Evolutionary conservation across 139 green algal species (phyloP), one percentile per base, ranked within the genome.

Genomic region (Axilococcus clingmanii): DNA sequence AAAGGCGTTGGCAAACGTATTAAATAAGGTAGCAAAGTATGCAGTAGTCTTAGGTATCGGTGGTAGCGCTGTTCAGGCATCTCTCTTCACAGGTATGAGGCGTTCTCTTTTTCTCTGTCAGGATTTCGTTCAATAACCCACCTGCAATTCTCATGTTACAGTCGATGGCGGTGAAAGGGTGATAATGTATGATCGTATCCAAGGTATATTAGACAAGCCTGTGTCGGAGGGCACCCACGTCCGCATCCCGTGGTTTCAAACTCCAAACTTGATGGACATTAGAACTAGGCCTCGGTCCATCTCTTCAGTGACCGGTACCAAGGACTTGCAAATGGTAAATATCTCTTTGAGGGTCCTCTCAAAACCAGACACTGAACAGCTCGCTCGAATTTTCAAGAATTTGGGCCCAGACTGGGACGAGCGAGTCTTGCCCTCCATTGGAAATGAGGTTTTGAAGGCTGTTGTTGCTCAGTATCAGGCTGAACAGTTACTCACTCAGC

Each of bases 321-420:
- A 98, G 63, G 91, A 98, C 66, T 74, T 98, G 37, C 91, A 98
- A 75, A 98, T 97, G 89, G 91, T 98, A 6, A 98, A 98, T 78
- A 90, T 98, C 79, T 92, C 79, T 14, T 69, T 98, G 36, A 73
- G 91, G 7, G 80, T 98, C 27, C 71, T 98, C 29, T 94, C 83
- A 42, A 96, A 93, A 72, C 93, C 93, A 2, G 69, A 89, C 17
- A 68, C 85, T 40, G 49, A 79, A 5, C 56, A 66, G 37, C 73
- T 99, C 22, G 46, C 92, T 0, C 58, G 52, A 16, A 97, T 97
- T 41, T 97, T 87, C 69, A 80, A 87, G 73, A 91, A 68, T 22
- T 69, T 97, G 29, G 92, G 92, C 41, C 48, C 78, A 33, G 93
- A 99, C 67, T 99, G 92, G 82, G 92, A 99, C 57, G 93, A 99